Percentiles rank a stretch among this genome's conserved stretches.
Conservation (phyloP, 768 basidiomycete genomes). For the Nevesoporus exiguus region DNA sequence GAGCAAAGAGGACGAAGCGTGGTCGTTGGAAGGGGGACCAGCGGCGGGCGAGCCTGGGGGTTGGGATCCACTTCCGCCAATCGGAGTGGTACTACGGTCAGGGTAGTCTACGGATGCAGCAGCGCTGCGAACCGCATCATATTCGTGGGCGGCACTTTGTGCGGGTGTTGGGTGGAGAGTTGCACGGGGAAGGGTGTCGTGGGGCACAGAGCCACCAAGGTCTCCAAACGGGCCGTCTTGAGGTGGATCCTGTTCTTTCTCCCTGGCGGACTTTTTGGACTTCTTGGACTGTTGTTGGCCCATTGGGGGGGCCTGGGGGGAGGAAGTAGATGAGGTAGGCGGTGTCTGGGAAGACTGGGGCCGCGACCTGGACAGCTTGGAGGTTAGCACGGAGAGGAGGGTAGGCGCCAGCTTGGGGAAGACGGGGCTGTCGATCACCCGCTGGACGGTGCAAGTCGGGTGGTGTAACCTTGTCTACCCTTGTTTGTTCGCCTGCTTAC, state of each 20-base stretch:
- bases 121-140: constrained; percentile 32
- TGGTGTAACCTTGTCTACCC: constrained; percentile 19
- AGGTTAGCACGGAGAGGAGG: constrained; percentile 71
- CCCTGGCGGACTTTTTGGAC: constrained; percentile 66
- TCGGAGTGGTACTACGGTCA: constrained; percentile 31
- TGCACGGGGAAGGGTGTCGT: constrained; percentile 44
- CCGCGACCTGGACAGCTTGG: constrained; percentile 66
- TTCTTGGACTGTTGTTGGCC: constrained; percentile 86
- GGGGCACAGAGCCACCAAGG: constrained; percentile 32
- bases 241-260: constrained; percentile 57
- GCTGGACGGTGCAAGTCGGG: constrained; percentile 25
- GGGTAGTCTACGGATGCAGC: constrained; percentile 33
- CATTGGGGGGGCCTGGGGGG: constrained; percentile 51
- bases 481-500: constrained; percentile 37
- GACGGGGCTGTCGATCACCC: constrained; percentile 27
- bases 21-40: constrained; percentile 38
- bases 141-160: constrained; percentile 38
- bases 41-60: constrained; percentile 28
- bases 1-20: constrained; percentile 40
- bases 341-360: constrained; percentile 71
- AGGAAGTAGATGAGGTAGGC: constrained; percentile 43
- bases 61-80: constrained; percentile 41
- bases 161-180: constrained; percentile 39
- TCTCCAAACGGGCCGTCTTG: constrained; percentile 44
- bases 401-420: constrained; percentile 73